phyloP scores from a whole-genome alignment of 257 asterid species.

The Rehmannia glutinosa region DNA sequence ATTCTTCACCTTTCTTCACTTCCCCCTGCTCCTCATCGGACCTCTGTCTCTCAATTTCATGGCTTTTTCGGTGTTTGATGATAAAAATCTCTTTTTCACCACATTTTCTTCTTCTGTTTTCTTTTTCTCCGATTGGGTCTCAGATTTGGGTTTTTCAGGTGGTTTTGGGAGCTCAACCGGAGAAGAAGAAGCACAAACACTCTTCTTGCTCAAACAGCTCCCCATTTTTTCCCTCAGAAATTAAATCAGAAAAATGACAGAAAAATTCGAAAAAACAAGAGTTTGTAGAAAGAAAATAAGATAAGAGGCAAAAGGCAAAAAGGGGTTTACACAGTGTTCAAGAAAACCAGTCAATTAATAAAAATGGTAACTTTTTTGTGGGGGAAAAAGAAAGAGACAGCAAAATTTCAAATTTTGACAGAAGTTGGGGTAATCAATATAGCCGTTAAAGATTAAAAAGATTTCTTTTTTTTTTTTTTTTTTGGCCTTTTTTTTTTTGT shows the following conservation, averaged over 20 bases:
- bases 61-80: conserved; percentile 75
- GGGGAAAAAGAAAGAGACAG: conserved; percentile 27
- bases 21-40: conserved; percentile 49
- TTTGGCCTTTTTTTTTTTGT: not conserved
- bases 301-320: not conserved
- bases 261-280: not conserved
- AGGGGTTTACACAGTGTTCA: conserved; percentile 38
- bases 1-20: conserved; percentile 24
- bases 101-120: conserved; percentile 33
- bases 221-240: conserved; percentile 50
- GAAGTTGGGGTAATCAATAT: conserved; percentile 38
- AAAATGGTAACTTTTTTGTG: conserved; percentile 37
- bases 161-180: conserved; percentile 27
- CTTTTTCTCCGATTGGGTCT: conserved; percentile 36
- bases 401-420: conserved; percentile 54
- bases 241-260: not conserved
- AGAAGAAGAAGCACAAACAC: conserved; percentile 36
- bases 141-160: conserved; percentile 35
- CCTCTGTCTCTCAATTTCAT: conserved; percentile 51
- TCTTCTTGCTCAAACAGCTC: conserved; percentile 89
- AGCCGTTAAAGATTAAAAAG: conserved; percentile 45
- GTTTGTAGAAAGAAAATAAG: conserved; percentile 15
- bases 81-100: conserved; percentile 67
- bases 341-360: conserved; percentile 41
- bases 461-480: not conserved